Evolutionary conservation across 2,329 filamentous ascomycete species (phyloP), one percentile per base, ranked within the genome.

Genomic region (Teratosphaeria zuluensis): DNA sequence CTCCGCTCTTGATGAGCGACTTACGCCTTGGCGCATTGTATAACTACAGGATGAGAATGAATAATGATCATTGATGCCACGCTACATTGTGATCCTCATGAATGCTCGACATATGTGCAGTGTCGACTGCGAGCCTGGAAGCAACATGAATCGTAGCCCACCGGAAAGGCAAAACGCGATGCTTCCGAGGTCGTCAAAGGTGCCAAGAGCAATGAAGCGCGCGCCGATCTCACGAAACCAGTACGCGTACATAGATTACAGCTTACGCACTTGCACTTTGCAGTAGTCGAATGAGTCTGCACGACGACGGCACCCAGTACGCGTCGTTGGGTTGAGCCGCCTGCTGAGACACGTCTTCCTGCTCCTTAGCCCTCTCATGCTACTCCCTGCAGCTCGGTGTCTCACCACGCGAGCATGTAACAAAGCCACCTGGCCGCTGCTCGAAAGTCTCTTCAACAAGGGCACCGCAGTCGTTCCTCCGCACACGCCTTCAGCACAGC

Each of bases 391-490:
- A 48, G 9, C 16, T 53, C 51, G 32, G 42, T 38, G 59, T 55
- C 24, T 53, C 53, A 59, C 54, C 21, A 35, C 54, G 54, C 28
- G 28, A 46, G 28, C 53, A 61, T 59, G 57, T 57, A 53, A 19
- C 9, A 54, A 48, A 48, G 42, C 56, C 57, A 56, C 57, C 46
- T 59, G 48, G 54, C 57, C 42, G 42, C 42, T 48, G 42, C 42
- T 48, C 12, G 35, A 42, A 16, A 42, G 11, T 42, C 35, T 42
- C 24, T 19, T 28, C 38, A 21, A 30, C 55, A 53, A 52, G n/a
- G 32, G 11, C 28, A 53, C 11, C 30, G 14, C 28, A 24, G 30
- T 28, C 51, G n/a, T 31, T 11, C 24, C 51, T 31, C 28, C 55
- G 11, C 46, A 19, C 16, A 31, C 42, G 35, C 55, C 14, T 42